A percentile compares a stretch with the other conserved stretches of the same genome.
Conservation (phyloP, 2,329 filamentous ascomycete genomes). For the Colletotrichum higginsianum region DNA sequence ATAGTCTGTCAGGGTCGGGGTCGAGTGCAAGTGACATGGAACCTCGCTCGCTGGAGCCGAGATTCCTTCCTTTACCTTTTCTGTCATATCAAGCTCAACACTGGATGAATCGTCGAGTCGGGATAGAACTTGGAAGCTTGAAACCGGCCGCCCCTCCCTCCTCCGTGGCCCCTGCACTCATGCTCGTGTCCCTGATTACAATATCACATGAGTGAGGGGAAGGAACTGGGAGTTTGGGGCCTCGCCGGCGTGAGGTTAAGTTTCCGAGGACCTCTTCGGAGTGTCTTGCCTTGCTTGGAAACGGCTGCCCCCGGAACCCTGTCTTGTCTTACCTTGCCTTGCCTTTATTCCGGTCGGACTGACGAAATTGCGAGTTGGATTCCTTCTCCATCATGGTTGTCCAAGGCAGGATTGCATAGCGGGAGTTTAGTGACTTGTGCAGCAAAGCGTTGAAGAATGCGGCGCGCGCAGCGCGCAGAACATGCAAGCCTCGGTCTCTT, state of each 20-base stretch:
- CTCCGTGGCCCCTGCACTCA: slow-evolving; percentile 21
- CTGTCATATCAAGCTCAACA: slow-evolving; percentile 23
- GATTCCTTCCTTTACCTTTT: slow-evolving; percentile 15
- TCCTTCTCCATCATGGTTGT: neutral
- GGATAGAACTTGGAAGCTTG: slow-evolving; percentile 29
- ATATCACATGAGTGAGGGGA: slow-evolving; percentile 30
- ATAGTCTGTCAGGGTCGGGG: slow-evolving; percentile 28
- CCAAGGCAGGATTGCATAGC: slow-evolving; percentile 20
- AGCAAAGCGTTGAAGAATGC: slow-evolving; percentile 39
- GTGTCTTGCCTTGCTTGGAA: slow-evolving; percentile 7
- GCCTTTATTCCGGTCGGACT: slow-evolving; percentile 17
- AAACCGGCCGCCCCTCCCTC: slow-evolving; percentile 30
- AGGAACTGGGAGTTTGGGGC: slow-evolving; percentile 35
- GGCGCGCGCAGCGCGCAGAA: slow-evolving; percentile 30
- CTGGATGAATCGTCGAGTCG: slow-evolving; percentile 31
- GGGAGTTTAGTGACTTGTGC: slow-evolving; percentile 2
- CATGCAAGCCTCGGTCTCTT: slow-evolving; percentile 30
- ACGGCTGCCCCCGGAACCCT: slow-evolving; percentile 16
- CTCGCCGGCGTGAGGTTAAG: slow-evolving; percentile 31
- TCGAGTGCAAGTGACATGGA: slow-evolving; percentile 39
- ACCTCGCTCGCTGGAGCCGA: slow-evolving; percentile 22
- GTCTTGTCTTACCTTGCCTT: slow-evolving; percentile 23
- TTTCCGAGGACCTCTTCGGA: slow-evolving; percentile 16
- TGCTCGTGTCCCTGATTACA: slow-evolving; percentile 30
- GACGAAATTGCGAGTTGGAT: slow-evolving; percentile 18